Percentiles rank a stretch among this genome's conserved stretches.
Conservation (phyloP, 2,329 filamentous ascomycete species). For the Colletotrichum sublineola region DNA sequence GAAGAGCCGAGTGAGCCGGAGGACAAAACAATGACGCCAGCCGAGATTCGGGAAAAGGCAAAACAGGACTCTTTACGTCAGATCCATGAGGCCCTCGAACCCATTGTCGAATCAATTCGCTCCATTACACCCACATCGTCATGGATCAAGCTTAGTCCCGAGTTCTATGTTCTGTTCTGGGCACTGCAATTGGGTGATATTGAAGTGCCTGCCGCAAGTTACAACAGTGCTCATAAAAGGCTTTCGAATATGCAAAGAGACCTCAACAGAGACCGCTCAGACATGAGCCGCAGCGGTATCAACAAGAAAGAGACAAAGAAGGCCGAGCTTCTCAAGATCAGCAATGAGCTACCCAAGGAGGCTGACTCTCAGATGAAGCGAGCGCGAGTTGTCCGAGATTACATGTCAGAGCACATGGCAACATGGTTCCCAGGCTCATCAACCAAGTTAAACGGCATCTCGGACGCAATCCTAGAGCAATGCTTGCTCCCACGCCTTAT, state of each 20-base stretch:
- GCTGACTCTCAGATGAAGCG: conserved; percentile 73
- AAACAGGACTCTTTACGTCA: conserved; percentile 58
- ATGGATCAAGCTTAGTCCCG: conserved; percentile 79
- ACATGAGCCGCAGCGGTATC: conserved; percentile 76
- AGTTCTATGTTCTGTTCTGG: conserved; percentile 95
- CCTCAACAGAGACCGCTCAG: conserved; percentile 78
- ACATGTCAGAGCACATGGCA: conserved; percentile 81
- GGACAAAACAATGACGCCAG: conserved; percentile 45
- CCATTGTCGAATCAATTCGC: conserved; percentile 78
- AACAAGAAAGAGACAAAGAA: conserved; percentile 78
- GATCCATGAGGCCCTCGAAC: conserved; percentile 79
- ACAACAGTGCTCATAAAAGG: conserved; percentile 79
- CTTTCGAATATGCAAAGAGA: conserved; percentile 76
- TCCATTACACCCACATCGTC: conserved; percentile 71
- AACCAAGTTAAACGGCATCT: conserved; percentile 74
- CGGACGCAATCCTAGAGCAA: conserved; percentile 85
- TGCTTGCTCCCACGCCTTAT: conserved; percentile 92
- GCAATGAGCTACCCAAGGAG: conserved; percentile 79
- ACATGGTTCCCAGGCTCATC: conserved; percentile 79
- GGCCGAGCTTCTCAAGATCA: conserved; percentile 76
- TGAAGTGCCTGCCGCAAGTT: conserved; percentile 80
- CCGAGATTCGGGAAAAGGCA: conserved; percentile 48
- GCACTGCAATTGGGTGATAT: conserved; percentile 87
- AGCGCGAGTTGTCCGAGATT: conserved; percentile 74
- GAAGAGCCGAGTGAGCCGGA: conserved; percentile 52